phyloP scores from a whole-genome alignment of 768 basidiomycete genomes.

The Pilatotrama ljubarskyi region DNA sequence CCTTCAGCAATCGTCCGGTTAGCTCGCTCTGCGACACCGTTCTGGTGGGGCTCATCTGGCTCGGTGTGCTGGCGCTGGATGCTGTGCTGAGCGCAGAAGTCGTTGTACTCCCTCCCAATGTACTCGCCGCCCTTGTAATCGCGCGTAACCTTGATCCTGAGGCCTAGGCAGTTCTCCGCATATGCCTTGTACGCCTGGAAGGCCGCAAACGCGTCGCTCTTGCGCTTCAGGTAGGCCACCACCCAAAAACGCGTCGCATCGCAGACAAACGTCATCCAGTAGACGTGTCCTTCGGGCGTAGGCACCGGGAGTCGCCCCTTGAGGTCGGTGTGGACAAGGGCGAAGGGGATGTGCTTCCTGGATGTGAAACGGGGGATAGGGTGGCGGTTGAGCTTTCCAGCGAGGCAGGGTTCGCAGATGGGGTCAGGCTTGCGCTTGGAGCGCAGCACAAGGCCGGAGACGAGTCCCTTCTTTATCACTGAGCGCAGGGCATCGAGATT shows the following conservation, averaged over 20 bases:
- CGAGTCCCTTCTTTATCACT: conserved; percentile 19
- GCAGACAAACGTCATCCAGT: conserved; percentile 17
- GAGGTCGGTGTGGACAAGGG: conserved; percentile 20
- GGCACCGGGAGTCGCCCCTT: conserved; percentile 17
- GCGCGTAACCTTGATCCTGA: conserved; percentile 20
- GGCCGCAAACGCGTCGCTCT: conserved; percentile 19
- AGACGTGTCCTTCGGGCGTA: conserved; percentile 10
- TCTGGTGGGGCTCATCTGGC: conserved; percentile 20
- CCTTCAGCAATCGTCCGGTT: conserved; percentile 9
- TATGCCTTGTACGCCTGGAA: background rate
- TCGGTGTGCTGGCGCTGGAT: conserved; percentile 21
- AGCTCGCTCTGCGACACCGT: conserved; percentile 24
- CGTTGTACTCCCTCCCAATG: conserved; percentile 22
- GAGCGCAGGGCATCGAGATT: conserved; percentile 25
- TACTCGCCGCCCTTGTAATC: conserved; percentile 34
- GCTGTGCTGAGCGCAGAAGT: conserved; percentile 22
- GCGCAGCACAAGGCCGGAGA: conserved; percentile 28
- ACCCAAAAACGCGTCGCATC: conserved; percentile 2
- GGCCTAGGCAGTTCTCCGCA: conserved; percentile 30
- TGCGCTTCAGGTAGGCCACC: conserved; percentile 21
- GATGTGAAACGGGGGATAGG: conserved; percentile 12
- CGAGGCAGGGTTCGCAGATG: conserved; percentile 16
- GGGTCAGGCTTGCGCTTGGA: conserved; percentile 17
- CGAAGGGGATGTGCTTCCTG: background rate
- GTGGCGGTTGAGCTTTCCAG: conserved; percentile 27